A percentile compares a stretch with the other conserved stretches of the same genome.
phyloP scores from a whole-genome alignment of 2,329 filamentous ascomycete species.

The Colletotrichum tofieldiae region DNA sequence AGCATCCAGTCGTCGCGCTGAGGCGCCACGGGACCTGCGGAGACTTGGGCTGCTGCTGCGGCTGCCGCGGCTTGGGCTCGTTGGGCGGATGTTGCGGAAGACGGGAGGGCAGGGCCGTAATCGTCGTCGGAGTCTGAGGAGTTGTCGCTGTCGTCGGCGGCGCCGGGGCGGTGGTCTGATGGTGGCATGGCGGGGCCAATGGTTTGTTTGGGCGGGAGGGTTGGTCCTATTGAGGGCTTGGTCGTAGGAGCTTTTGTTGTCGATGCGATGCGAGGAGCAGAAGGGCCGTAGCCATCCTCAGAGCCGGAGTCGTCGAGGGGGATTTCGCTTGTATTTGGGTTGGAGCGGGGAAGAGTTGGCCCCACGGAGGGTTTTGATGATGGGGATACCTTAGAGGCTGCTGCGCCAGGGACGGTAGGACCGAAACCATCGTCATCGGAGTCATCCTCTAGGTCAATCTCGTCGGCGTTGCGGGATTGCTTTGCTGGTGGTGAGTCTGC shows the following conservation, averaged over 20 bases:
- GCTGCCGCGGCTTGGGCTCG: constrained; percentile 56
- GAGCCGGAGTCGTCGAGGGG: constrained; percentile 54
- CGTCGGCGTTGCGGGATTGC: constrained; percentile 65
- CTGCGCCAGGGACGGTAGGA: constrained; percentile 51
- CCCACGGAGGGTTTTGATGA: constrained; percentile 46
- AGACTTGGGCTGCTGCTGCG: constrained; percentile 47
- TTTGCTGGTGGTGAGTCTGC: constrained; percentile 63
- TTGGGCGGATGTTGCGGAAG: constrained; percentile 51
- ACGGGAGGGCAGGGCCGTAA: constrained; percentile 74
- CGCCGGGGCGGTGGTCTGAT: constrained; percentile 53
- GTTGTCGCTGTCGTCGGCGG: constrained; percentile 48
- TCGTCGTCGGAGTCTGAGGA: constrained; percentile 64
- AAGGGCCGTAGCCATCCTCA: constrained; percentile 52
- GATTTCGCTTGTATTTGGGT: constrained; percentile 59
- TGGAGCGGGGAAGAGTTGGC: constrained; percentile 47
- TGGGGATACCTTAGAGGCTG: constrained; percentile 22
- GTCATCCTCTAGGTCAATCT: constrained; percentile 62
- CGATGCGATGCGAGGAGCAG: constrained; percentile 43
- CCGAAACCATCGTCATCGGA: constrained; percentile 61
- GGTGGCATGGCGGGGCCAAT: constrained; percentile 62
- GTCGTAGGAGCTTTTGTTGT: constrained; percentile 38
- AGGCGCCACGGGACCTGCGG: constrained; percentile 59
- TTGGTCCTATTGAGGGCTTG: constrained; percentile 48
- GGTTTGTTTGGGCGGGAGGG: constrained; percentile 51
- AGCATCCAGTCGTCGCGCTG: constrained; percentile 91